A percentile compares a stretch with the other conserved stretches of the same genome.
Evolutionary conservation across 2,329 filamentous ascomycete genomes (phyloP).

Genomic region (Xylaria digitata): DNA sequence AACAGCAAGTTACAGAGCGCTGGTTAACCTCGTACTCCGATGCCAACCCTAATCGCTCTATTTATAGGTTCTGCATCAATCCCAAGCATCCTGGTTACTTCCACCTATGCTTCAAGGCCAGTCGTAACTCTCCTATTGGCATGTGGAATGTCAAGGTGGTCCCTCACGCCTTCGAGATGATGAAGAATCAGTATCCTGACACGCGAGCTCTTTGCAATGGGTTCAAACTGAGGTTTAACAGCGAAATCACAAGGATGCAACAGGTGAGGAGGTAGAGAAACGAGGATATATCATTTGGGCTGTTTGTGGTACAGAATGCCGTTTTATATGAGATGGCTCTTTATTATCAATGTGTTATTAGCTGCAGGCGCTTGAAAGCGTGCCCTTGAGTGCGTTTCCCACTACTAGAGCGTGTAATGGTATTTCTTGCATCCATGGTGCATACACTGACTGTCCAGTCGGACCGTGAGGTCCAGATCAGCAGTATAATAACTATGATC

Average conservation of each 20-base stretch:
- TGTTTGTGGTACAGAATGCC: background rate
- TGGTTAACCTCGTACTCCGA: constrained; percentile 97
- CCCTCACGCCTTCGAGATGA: constrained; percentile 91
- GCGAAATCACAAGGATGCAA: constrained; percentile 72
- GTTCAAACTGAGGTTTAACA: constrained; percentile 85
- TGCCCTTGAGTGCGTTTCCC: background rate
- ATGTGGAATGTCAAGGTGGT: constrained; percentile 90
- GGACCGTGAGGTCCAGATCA: background rate
- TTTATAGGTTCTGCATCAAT: constrained; percentile 96
- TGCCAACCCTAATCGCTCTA: constrained; percentile 92
- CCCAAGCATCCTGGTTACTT: constrained; percentile 94
- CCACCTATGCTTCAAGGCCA: constrained; percentile 95
- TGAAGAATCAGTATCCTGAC: constrained; percentile 89
- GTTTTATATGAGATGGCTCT: constrained; percentile 4
- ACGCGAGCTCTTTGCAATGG: constrained; percentile 97
- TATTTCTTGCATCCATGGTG: background rate
- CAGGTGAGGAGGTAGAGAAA: constrained; percentile 48
- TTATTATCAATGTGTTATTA: constrained; percentile 9
- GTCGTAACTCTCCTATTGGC: constrained; percentile 76
- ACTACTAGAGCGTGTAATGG: constrained; percentile 14
- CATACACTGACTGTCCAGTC: background rate
- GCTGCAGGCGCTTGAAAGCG: background rate
- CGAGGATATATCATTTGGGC: background rate
- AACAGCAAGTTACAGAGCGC: constrained; percentile 71
- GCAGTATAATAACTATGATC: background rate